Evolutionary conservation across 2,329 filamentous ascomycete species (phyloP).

Genomic region (Neonectria neomacrospora): DNA sequence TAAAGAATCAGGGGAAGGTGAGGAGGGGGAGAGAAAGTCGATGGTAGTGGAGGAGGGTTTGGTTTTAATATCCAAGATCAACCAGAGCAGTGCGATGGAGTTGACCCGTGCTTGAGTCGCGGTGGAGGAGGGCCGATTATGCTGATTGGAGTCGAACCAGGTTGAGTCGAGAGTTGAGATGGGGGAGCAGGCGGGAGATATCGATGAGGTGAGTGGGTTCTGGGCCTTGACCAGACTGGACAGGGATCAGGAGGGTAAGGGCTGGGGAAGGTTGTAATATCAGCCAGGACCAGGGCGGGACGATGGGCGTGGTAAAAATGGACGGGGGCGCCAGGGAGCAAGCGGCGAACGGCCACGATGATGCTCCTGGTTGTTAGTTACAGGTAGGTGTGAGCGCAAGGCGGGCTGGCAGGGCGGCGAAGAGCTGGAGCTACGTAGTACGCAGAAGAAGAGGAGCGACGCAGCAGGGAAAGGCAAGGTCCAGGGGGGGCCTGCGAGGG

Average conservation of each 20-base stretch:
- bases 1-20: slow-evolving; percentile 14
- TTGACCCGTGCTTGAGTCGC: slow-evolving; percentile 23
- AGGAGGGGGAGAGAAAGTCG: slow-evolving; percentile 6
- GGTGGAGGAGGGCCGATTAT: slow-evolving; percentile 25
- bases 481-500: slow-evolving; percentile 39
- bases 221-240: slow-evolving; percentile 26
- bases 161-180: slow-evolving; percentile 23
- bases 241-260: slow-evolving; percentile 30
- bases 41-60: slow-evolving; percentile 18
- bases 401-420: slow-evolving; percentile 26
- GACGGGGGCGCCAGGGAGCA: slow-evolving; percentile 25
- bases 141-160: slow-evolving; percentile 9
- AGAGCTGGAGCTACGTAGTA: slow-evolving; percentile 36
- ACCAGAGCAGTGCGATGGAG: slow-evolving; percentile 5
- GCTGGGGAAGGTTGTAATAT: slow-evolving; percentile 29
- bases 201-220: slow-evolving; percentile 29
- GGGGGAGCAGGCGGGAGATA: slow-evolving; percentile 24
- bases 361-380: slow-evolving; percentile 42
- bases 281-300: slow-evolving; percentile 26
- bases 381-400: slow-evolving; percentile 39
- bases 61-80: slow-evolving; percentile 24
- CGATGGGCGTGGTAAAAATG: slow-evolving; percentile 21
- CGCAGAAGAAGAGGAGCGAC: slow-evolving; percentile 40
- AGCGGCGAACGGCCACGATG: slow-evolving; percentile 33
- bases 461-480: slow-evolving; percentile 40